Conservation (phyloP, 768 basidiomycete species). For the Mycena capillaripes region DNA sequence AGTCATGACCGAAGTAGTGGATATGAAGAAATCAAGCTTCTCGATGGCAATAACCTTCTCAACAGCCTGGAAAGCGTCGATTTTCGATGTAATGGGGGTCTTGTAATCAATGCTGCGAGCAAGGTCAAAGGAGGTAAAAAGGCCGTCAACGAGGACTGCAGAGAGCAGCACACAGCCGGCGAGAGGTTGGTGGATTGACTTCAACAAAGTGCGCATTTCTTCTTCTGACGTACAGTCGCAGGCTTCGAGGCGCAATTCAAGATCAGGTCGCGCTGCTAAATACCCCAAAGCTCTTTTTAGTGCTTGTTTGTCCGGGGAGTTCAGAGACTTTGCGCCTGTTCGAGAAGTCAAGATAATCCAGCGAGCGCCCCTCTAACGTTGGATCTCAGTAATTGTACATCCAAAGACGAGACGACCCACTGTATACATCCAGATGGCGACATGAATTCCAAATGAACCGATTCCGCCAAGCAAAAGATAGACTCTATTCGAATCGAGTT, state of each 20-base stretch:
- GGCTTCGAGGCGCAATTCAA: constrained; percentile 20
- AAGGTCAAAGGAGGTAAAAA: no score
- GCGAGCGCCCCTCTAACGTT: constrained; percentile 50
- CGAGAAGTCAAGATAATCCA: constrained; percentile 55
- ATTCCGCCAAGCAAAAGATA: constrained; percentile 58
- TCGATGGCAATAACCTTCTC: constrained; percentile 42
- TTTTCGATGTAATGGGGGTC: constrained; percentile 45
- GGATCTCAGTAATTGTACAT: not conserved
- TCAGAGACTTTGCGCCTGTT: constrained; percentile 43
- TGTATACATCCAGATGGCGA: constrained; percentile 58
- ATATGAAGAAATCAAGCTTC: constrained; percentile 52
- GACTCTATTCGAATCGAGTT: constrained; percentile 46
- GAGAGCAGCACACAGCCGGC: no score
- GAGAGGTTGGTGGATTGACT: no score
- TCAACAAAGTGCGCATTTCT: no score
- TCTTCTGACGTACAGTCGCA: no score
- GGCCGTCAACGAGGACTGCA: no score
- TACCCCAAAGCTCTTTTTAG: constrained; percentile 38
- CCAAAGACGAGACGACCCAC: constrained; percentile 38
- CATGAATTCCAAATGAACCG: constrained; percentile 52
- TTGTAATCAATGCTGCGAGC: no score
- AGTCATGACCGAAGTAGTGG: constrained; percentile 48
- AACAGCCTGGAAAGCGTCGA: constrained; percentile 44
- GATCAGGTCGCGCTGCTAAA: constrained; percentile 44
- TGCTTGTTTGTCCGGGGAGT: not conserved